A percentile compares a stretch with the other conserved stretches of the same genome.
phyloP scores from a whole-genome alignment of 2,329 filamentous ascomycete species.

The Atkinsonella hypoxylon region DNA sequence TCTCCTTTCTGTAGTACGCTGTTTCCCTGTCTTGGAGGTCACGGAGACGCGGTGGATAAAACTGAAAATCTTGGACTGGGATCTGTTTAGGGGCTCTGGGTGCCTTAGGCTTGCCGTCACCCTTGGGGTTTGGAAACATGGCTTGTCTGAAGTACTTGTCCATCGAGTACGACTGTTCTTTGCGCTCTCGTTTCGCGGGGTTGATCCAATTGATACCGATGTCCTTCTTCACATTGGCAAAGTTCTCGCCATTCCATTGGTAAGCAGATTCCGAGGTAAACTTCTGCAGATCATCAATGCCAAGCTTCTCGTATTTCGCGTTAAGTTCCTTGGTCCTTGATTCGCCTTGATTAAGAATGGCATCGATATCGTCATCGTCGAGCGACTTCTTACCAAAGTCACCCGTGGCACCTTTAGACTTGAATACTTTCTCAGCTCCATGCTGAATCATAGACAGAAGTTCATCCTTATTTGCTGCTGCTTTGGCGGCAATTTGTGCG shows the following conservation, averaged over 20 bases:
- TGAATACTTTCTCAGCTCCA: constrained; percentile 89
- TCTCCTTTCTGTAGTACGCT: constrained; percentile 89
- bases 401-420: constrained; percentile 55
- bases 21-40: constrained; percentile 96
- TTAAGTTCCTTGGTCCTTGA: constrained; percentile 81
- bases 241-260: constrained; percentile 97
- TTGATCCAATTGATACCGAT: constrained; percentile 96
- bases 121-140: constrained; percentile 66
- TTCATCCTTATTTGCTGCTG: constrained; percentile 90
- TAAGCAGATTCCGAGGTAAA: constrained; percentile 97
- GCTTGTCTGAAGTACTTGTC: constrained; percentile 97
- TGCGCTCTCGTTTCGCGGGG: constrained; percentile 93
- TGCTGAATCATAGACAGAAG: constrained; percentile 97
- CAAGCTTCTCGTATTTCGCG: constrained; percentile 90
- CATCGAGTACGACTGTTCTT: constrained; percentile 96
- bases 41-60: constrained; percentile 73
- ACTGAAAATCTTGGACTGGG: constrained; percentile 89
- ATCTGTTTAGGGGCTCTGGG: constrained; percentile 93
- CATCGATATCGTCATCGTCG: constrained; percentile 84
- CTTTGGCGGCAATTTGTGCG: constrained; percentile 80
- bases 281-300: constrained; percentile 93
- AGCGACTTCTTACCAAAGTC: constrained; percentile 49
- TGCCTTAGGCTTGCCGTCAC: constrained; percentile 85
- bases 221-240: constrained; percentile 82
- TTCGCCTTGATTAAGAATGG: constrained; percentile 76